phyloP scores from a whole-genome alignment of 257 asterid species.

The Primulina tabacum region DNA sequence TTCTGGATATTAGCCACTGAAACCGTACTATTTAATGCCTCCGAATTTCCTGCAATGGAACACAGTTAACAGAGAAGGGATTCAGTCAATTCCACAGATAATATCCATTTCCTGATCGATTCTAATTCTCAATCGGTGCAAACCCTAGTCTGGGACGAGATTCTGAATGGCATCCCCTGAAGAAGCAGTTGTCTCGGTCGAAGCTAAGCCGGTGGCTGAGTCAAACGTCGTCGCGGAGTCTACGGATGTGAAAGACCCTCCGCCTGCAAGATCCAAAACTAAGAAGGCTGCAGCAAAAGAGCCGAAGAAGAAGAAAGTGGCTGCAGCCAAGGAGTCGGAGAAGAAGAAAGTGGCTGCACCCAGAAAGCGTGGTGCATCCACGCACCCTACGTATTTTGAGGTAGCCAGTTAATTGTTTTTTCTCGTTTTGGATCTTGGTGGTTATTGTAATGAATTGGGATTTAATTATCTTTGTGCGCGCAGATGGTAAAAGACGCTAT shows the following conservation, averaged over 20 bases:
- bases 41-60: not conserved
- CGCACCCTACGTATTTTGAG: not conserved
- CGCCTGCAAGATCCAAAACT: not conserved
- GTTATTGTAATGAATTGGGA: not conserved
- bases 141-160: too few species aligned
- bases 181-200: not conserved
- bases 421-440: not conserved
- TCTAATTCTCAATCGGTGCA: too few species aligned
- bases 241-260: not conserved
- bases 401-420: not conserved
- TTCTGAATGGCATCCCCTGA: not conserved
- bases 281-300: not conserved
- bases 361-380: not conserved
- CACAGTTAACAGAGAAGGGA: too few species aligned
- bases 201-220: not conserved
- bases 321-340: not conserved
- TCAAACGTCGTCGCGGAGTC: not conserved
- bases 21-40: not conserved
- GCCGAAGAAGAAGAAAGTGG: not conserved
- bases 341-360: not conserved
- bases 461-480: too few species aligned
- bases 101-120: too few species aligned
- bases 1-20: not conserved
- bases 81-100: not conserved
- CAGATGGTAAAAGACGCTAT: not conserved